These are phyloP conservation scores for Suillus subluteus DNA, from an alignment of 768 basidiomycete species.

Conservation along the genomic window DNA sequence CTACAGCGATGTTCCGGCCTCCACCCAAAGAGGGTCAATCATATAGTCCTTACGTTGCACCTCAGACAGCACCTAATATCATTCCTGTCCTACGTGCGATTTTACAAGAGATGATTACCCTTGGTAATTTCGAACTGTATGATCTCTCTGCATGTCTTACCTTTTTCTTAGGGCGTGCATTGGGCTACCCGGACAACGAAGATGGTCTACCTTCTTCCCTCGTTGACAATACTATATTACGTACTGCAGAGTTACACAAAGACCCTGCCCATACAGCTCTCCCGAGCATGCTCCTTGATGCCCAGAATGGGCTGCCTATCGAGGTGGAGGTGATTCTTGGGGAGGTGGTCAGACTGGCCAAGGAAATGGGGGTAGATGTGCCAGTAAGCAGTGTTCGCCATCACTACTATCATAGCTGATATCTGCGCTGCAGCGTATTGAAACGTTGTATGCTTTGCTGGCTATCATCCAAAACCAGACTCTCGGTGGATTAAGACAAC, in stretches of 20 bases:
- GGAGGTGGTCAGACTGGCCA: conserved; percentile 58
- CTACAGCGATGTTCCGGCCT: conserved; percentile 55
- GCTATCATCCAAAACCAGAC: conserved; percentile 67
- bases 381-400: conserved; percentile 46
- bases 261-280: conserved; percentile 48
- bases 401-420: neutral
- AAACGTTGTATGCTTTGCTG: conserved; percentile 61
- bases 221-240: conserved; percentile 42
- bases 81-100: conserved; percentile 51
- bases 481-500: conserved; percentile 37
- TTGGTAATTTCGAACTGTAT: conserved; percentile 35
- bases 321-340: conserved; percentile 73
- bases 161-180: conserved; percentile 37
- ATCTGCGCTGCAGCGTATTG: conserved; percentile 48
- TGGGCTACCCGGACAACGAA: conserved; percentile 50
- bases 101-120: conserved; percentile 47
- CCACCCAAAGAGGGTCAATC: conserved; percentile 40
- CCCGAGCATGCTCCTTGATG: conserved; percentile 61
- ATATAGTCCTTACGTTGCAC: conserved; percentile 45
- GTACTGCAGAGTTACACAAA: conserved; percentile 42
- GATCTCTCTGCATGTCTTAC: conserved; percentile 1
- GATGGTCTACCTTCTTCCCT: conserved; percentile 52
- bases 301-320: conserved; percentile 55
- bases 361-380: conserved; percentile 44
- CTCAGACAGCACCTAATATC: conserved; percentile 46